Conservation (phyloP, 148 eudicot genomes). For the Rhododendron vialii region DNA sequence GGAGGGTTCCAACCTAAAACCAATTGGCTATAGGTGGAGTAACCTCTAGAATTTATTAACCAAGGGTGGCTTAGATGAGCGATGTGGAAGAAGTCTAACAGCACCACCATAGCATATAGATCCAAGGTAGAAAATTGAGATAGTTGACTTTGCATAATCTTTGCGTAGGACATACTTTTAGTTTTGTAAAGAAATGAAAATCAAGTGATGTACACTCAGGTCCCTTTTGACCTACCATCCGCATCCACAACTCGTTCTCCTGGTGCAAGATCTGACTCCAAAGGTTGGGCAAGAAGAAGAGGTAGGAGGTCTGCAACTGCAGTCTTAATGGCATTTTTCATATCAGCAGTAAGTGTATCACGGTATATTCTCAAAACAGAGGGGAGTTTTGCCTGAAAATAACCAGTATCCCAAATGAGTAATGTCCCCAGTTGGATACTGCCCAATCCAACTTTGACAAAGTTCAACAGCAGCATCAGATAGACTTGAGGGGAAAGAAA, state of each 20-base stretch:
- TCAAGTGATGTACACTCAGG: background rate
- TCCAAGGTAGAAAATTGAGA: background rate
- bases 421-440: background rate
- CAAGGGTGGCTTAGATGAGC: too few species aligned
- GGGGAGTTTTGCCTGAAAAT: slow-evolving; percentile 84
- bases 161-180: background rate
- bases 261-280: slow-evolving; percentile 55
- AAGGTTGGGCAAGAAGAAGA: slow-evolving; percentile 51
- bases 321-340: slow-evolving; percentile 86
- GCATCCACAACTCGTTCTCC: slow-evolving; percentile 74
- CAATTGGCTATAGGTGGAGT: too few species aligned
- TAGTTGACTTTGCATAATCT: background rate
- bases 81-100: too few species aligned
- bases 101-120: background rate
- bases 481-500: background rate
- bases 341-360: slow-evolving; percentile 86
- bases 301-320: slow-evolving; percentile 82
- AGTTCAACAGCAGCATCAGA: background rate
- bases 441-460: background rate
- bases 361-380: slow-evolving; percentile 87
- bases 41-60: too few species aligned
- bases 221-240: slow-evolving; percentile 52
- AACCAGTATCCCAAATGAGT: slow-evolving; percentile 5
- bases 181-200: background rate
- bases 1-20: too few species aligned